Percentiles rank a stretch among this genome's conserved stretches.
Conservation (phyloP, 2,329 filamentous ascomycete species). For the Malbranchea cinnamomea region DNA sequence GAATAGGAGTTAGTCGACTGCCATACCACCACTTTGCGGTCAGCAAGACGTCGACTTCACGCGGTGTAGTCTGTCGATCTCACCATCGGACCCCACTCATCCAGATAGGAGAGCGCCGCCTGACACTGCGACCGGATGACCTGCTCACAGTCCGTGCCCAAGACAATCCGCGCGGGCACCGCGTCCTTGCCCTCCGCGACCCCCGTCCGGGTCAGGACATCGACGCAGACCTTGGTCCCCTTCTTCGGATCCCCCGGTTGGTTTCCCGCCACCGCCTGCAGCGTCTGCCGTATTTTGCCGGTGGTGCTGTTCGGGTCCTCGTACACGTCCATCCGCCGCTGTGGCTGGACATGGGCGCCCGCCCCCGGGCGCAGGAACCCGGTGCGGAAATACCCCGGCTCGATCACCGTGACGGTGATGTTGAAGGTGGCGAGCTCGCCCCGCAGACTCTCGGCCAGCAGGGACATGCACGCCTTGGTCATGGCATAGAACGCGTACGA, state of each 20-base stretch:
- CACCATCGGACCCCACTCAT: no score
- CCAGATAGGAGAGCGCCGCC: no score
- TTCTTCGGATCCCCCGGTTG: slow-evolving; percentile 17
- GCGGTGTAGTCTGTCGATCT: no score
- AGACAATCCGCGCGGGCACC: slow-evolving; percentile 13
- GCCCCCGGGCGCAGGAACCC: no score
- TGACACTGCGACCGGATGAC: no score
- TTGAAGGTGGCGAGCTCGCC: slow-evolving; percentile 14
- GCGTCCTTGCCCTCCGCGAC: slow-evolving; percentile 13
- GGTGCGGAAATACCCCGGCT: slow-evolving; percentile 16
- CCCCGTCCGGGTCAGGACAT: slow-evolving; percentile 14
- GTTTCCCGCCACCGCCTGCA: slow-evolving; percentile 10
- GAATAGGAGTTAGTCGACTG: no score
- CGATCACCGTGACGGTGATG: slow-evolving; percentile 16
- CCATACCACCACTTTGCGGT: no score
- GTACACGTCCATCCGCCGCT: slow-evolving; percentile 12
- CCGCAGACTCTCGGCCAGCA: slow-evolving; percentile 12
- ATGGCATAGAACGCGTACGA: slow-evolving; percentile 1
- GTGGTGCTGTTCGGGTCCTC: slow-evolving; percentile 11
- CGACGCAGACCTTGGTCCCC: slow-evolving; percentile 14
- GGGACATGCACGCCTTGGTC: slow-evolving; percentile 3
- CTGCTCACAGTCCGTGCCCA: slow-evolving; percentile 18
- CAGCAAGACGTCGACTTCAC: no score
- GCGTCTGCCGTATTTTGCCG: slow-evolving; percentile 6
- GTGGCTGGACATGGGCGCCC: no score